A percentile compares a stretch with the other conserved stretches of the same genome.
These are phyloP conservation scores for Termitomyces sp. DNA, from an alignment of 768 basidiomycete species.

Conservation along the genomic window DNA sequence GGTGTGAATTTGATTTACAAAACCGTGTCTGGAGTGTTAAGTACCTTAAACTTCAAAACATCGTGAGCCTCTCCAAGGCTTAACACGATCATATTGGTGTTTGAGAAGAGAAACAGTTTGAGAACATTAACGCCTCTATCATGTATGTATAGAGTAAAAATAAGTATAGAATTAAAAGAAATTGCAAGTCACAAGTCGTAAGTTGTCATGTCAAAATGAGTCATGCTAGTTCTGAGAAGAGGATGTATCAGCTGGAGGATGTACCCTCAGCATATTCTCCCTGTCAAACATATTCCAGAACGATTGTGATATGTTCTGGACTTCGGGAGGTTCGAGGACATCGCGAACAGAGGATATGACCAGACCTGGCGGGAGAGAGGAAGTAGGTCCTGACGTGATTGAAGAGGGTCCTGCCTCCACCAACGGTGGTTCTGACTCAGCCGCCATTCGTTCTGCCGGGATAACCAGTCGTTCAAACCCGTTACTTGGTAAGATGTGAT, in stretches of 20 bases:
- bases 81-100: not conserved
- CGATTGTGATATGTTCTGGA: not conserved
- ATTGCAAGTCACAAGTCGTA: not conserved
- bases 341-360: not conserved
- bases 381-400: not conserved
- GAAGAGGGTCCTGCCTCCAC: not conserved
- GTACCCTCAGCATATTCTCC: not conserved
- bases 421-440: not conserved
- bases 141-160: not conserved
- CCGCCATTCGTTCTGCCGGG: not conserved
- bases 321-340: not conserved
- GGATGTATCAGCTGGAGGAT: not conserved
- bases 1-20: not conserved
- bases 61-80: not conserved
- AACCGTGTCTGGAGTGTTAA: too few species aligned
- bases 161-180: not conserved
- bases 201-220: not conserved
- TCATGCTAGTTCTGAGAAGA: not conserved
- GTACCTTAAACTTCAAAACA: too few species aligned
- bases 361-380: not conserved
- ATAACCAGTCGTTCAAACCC: slow-evolving; percentile 4
- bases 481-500: slow-evolving; percentile 31
- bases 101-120: not conserved
- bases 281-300: not conserved
- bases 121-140: not conserved